phyloP scores from a whole-genome alignment of 208 protist genomes.

The Leishmania guyanensis region DNA sequence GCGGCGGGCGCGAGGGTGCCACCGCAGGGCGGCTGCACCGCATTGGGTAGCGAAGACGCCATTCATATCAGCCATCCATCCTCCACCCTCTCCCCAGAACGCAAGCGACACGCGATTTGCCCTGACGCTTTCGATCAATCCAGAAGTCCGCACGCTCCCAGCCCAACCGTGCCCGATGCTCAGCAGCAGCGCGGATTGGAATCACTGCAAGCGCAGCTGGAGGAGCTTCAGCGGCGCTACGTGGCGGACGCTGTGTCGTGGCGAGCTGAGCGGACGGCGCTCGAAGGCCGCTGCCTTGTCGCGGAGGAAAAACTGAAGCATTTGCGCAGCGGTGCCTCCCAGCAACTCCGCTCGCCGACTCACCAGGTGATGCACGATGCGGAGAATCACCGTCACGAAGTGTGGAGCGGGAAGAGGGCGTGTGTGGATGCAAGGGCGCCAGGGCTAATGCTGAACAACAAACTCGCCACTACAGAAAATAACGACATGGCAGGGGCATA shows the following conservation, averaged over 20 bases:
- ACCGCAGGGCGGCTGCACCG: background rate
- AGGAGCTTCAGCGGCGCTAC: constrained; percentile 15
- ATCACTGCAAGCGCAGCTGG: constrained; percentile 9
- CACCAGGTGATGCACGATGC: constrained; percentile 23
- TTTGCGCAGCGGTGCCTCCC: background rate
- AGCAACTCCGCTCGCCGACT: constrained; percentile 12
- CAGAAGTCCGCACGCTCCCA: background rate
- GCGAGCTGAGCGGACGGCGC: constrained; percentile 16
- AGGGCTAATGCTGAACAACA: background rate
- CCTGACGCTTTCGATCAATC: background rate
- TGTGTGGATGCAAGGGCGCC: constrained; percentile 5
- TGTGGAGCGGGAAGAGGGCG: background rate
- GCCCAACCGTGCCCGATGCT: background rate
- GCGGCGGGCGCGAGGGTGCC: no score
- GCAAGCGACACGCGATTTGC: background rate
- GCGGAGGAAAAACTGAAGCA: constrained; percentile 13
- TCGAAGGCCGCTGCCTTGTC: constrained; percentile 9
- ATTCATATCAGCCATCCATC: background rate
- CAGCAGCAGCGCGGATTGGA: background rate
- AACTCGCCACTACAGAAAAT: background rate
- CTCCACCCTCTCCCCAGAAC: background rate
- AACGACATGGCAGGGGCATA: background rate
- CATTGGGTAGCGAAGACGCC: background rate
- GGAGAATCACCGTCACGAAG: constrained; percentile 13
- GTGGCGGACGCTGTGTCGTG: constrained; percentile 12